phyloP scores from a whole-genome alignment of 2,329 filamentous ascomycete genomes.

The Colletotrichum higginsianum region DNA sequence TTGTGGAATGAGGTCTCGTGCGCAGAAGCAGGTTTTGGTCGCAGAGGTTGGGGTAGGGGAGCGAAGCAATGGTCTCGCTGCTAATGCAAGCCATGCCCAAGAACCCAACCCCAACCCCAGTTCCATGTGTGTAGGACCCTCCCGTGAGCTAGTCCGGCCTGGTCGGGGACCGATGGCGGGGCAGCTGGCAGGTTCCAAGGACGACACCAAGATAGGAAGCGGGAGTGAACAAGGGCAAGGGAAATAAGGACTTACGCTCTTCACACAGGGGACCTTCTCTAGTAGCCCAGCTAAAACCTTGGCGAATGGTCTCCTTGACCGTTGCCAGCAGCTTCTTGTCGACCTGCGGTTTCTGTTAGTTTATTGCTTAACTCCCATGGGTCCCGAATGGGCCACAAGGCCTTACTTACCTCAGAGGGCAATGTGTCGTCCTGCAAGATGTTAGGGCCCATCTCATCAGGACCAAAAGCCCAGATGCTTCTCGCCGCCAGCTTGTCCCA shows the following conservation, averaged over 20 bases:
- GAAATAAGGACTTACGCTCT: constrained; percentile 79
- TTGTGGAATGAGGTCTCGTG: constrained; percentile 28
- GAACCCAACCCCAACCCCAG: constrained; percentile 32
- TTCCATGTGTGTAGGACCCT: constrained; percentile 34
- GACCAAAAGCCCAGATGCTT: constrained; percentile 99
- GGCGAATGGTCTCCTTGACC: constrained; percentile 92
- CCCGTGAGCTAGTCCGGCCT: constrained; percentile 24
- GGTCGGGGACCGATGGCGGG: constrained; percentile 27
- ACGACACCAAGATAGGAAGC: constrained; percentile 27
- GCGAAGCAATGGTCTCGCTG: constrained; percentile 23
- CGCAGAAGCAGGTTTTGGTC: constrained; percentile 35
- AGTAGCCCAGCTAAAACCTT: constrained; percentile 97
- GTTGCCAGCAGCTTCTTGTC: constrained; percentile 91
- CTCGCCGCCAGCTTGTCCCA: constrained; percentile 95
- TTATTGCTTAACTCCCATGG: background rate
- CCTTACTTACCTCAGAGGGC: constrained; percentile 81
- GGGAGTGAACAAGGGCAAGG: constrained; percentile 37
- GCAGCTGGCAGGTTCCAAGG: constrained; percentile 18
- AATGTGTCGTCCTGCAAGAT: constrained; percentile 97
- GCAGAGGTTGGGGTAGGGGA: constrained; percentile 22
- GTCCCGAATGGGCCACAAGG: constrained; percentile 40
- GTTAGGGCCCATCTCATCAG: constrained; percentile 94
- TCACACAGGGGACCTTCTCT: constrained; percentile 96
- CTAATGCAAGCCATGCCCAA: constrained; percentile 36
- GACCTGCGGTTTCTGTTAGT: constrained; percentile 66